Percentiles rank a stretch among this genome's conserved stretches.
Conservation (phyloP, 2,329 filamentous ascomycete genomes). For the Endothia cerciana region DNA sequence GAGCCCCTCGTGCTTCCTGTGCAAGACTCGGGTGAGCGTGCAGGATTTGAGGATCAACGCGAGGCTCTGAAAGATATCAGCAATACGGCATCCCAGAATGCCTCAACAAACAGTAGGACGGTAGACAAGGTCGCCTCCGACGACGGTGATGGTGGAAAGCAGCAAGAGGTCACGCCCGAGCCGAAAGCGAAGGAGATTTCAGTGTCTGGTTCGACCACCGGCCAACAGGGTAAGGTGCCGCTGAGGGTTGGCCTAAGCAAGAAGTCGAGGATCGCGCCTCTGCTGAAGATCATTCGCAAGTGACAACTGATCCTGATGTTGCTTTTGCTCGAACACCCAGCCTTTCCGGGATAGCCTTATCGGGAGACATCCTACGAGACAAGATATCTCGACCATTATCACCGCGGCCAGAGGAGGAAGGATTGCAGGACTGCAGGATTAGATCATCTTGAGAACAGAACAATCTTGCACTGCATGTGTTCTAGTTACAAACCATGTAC, state of each 20-base stretch:
- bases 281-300: constrained; percentile 55
- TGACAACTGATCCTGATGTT: constrained; percentile 6
- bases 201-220: constrained; percentile 21
- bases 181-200: constrained; percentile 25
- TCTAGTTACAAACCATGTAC: neutral
- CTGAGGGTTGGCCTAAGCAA: constrained; percentile 58
- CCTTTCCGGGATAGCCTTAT: neutral
- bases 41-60: constrained; percentile 6
- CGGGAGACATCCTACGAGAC: neutral
- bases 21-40: neutral
- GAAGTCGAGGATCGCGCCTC: constrained; percentile 52
- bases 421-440: neutral
- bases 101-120: neutral
- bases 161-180: constrained; percentile 28
- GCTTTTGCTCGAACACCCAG: neutral
- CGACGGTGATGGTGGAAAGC: neutral
- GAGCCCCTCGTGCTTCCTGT: neutral
- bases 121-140: neutral
- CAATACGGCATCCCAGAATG: constrained; percentile 10
- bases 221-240: constrained; percentile 42
- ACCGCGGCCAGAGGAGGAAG: neutral
- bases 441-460: neutral
- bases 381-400: neutral
- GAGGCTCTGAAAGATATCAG: constrained; percentile 26
- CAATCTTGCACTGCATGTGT: neutral